Evolutionary conservation across 108 stramenopile genomes (phyloP), one percentile per base, ranked within the genome.

Genomic region (Cyclotella kingstonii): DNA sequence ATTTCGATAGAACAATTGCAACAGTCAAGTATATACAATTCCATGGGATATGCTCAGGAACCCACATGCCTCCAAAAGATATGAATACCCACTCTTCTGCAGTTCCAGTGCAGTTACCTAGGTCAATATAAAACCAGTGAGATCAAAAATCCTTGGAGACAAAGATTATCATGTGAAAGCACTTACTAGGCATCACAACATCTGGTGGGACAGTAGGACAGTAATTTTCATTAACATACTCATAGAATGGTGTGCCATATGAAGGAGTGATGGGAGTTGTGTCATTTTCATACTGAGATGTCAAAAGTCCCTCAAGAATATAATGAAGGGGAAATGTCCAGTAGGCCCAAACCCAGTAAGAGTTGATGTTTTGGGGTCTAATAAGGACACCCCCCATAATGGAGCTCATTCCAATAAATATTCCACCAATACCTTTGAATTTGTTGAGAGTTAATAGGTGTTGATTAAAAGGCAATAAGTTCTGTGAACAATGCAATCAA

Each of bases 341-440:
- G 46, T 81, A 81, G 3, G 68, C 74, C 74, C 73, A 81, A 19
- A 54, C 29, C 76, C 84, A 85, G 55, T 82, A 84, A 12, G 60
- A 26, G 12, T 63, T 56, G 34, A 87, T 84, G 33, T 56, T 36
- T 22, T 78, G 65, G 1, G 86, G 86, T 2, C 72, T 70, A 44
- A 84, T 84, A n/a, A 87, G 63, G 17, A 82, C 50, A 40, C 86
- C 86, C 7, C 72, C 50, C 39, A 87, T 84, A 31, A 87, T 53
- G n/a, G 69, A 66, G n/a, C 65, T 76, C 49, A 76, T 58, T 9
- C 67, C 64, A 38, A 81, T 64, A 22, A 84, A 28, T 1, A 87
- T 23, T 22, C 70, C 43, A 25, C 83, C 81, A 49, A 81, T 63
- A 19, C 79, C 83, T 48, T 85, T 77, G 69, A 47, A 23, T 60